These are phyloP conservation scores for Cladosporium sp. DNA, from an alignment of 2,329 filamentous ascomycete species.

Conservation along the genomic window DNA sequence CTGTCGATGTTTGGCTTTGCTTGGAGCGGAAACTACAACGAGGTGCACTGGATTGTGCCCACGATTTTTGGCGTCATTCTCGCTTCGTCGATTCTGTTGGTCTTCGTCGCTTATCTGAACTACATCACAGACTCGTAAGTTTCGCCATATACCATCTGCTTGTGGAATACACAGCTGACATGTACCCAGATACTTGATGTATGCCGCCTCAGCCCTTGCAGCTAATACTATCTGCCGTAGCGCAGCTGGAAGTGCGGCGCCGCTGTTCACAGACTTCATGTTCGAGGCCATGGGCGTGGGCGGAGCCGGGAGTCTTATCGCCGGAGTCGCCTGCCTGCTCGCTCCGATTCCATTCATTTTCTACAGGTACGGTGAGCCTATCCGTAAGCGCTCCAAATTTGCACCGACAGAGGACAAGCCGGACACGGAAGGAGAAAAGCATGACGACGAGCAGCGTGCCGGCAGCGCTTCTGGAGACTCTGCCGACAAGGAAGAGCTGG, in stretches of 20 bases:
- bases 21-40: constrained; percentile 42
- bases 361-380: constrained; percentile 33
- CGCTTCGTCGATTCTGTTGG: constrained; percentile 42
- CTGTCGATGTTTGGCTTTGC: constrained; percentile 40
- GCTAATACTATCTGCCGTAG: constrained; percentile 35
- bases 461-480: constrained; percentile 16
- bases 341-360: constrained; percentile 38
- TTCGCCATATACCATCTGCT: neutral
- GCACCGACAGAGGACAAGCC: constrained; percentile 28
- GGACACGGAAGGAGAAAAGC: constrained; percentile 17
- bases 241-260: constrained; percentile 34
- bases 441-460: constrained; percentile 9
- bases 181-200: constrained; percentile 42
- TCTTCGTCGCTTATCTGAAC: constrained; percentile 56
- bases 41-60: constrained; percentile 50
- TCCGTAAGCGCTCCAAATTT: constrained; percentile 29
- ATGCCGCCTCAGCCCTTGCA: constrained; percentile 33
- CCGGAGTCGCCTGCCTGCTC: constrained; percentile 43
- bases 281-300: constrained; percentile 35
- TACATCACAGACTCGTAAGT: constrained; percentile 53
- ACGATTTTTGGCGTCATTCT: constrained; percentile 48
- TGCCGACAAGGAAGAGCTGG: constrained; percentile 21
- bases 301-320: constrained; percentile 43
- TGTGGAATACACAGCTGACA: neutral
- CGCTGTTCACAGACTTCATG: constrained; percentile 36